These are phyloP conservation scores for Rhodomyrtus tomentosa DNA, from an alignment of 345 rosid genomes.

Conservation along the genomic window DNA sequence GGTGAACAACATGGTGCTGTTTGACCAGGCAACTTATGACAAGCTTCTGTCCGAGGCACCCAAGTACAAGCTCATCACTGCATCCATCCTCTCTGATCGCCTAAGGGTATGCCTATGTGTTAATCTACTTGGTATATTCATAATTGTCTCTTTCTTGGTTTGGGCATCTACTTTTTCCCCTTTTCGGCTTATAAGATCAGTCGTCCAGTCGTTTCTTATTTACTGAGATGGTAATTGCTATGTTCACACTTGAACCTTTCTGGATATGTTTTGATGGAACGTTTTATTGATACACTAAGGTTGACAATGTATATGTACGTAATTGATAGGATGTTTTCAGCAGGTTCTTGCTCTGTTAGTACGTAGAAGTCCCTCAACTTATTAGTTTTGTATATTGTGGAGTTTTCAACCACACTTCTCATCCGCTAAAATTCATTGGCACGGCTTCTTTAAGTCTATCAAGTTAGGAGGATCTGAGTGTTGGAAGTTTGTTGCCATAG, in stretches of 20 bases:
- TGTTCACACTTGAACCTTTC: background rate
- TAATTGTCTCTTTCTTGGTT: background rate
- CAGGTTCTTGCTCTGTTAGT: background rate
- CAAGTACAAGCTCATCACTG: constrained; percentile 36
- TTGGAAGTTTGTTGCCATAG: background rate
- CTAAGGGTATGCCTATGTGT: constrained; percentile 17
- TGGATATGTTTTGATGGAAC: background rate
- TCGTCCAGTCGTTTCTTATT: background rate
- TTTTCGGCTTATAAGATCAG: background rate
- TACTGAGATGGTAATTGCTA: background rate
- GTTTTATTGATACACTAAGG: background rate
- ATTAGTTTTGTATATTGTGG: background rate
- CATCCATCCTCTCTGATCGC: constrained; percentile 30
- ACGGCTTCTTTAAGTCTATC: background rate
- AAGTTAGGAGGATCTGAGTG: background rate
- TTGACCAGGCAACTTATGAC: constrained; percentile 39
- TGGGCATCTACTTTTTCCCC: background rate
- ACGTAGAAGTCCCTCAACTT: background rate
- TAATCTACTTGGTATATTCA: background rate
- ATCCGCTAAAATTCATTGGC: background rate
- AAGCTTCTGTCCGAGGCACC: constrained; percentile 32
- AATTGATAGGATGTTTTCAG: background rate
- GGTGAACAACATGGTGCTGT: constrained; percentile 48
- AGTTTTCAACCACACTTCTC: background rate
- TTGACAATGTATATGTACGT: background rate